Percentiles rank a stretch among this genome's conserved stretches.
These are phyloP conservation scores for Pythium utonaiense DNA, from an alignment of 352 stramenopile genomes.

Conservation along the genomic window DNA sequence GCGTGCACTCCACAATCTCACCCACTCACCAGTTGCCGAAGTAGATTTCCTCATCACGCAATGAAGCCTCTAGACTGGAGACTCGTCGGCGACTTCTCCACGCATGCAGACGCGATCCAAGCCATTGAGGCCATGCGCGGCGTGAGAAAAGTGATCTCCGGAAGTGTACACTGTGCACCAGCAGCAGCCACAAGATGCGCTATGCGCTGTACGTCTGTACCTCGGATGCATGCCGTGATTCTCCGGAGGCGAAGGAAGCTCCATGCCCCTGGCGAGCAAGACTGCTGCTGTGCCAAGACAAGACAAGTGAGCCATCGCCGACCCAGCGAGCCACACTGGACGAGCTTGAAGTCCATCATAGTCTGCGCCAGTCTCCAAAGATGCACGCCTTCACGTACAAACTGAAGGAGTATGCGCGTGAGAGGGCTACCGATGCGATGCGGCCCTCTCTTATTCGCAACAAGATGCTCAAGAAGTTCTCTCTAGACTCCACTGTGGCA, in stretches of 20 bases:
- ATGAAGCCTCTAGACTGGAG: background rate
- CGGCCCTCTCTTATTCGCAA: background rate
- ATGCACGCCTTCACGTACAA: background rate
- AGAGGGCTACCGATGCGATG: background rate
- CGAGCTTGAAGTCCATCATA: background rate
- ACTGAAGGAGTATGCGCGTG: background rate
- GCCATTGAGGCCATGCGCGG: background rate
- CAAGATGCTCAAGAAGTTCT: background rate
- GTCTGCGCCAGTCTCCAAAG: background rate
- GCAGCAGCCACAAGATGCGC: background rate
- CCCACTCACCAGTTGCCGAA: too few relatives aligned
- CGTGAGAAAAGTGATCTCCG: too few relatives aligned
- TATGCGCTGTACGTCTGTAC: background rate
- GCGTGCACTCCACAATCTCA: too few relatives aligned
- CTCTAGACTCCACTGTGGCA: background rate
- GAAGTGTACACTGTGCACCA: too few relatives aligned
- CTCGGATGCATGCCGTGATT: background rate
- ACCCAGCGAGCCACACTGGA: background rate
- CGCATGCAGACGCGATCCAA: too few relatives aligned
- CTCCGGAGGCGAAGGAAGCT: background rate
- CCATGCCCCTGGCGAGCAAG: background rate
- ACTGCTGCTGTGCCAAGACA: background rate
- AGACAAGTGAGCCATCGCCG: background rate
- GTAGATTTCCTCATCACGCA: too few relatives aligned
- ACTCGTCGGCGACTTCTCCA: background rate